Evolutionary conservation across 164 flowering plant genomes (phyloP), one percentile per base, ranked within the genome.

Genomic region (Macadamia tetraphylla): DNA sequence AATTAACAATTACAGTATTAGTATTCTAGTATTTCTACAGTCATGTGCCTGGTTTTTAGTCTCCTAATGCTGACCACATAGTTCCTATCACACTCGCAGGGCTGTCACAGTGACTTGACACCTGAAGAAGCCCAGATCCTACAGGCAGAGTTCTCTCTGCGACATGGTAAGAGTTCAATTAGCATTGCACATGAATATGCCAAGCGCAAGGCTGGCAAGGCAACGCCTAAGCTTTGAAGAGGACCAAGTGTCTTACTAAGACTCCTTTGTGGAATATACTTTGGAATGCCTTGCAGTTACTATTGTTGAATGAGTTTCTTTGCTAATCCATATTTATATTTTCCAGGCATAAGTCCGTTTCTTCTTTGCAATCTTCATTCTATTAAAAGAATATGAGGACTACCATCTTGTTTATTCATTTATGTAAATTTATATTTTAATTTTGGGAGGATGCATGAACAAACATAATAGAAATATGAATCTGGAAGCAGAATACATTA

Each of bases 121-220:
- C 17, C 11, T 9, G 81, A 81, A 70, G 94, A 93, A 73, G 79
- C 81, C 29, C 89, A 83, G 75, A 89, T 90, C 69, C 70, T 93
- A 65, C 86, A 84, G 8, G 97, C 98, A 11, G 98, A 93, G 75
- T 88, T 93, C 70, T 89, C 79, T 60, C 78, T 93, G 68, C 97
- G 97, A 32, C 98, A 93, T 67, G 88, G 83, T 75, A 77, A 74
- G 53, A 86, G 77, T 71, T 67, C 97, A 29, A 73, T 81, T 43
- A 82, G 86, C 73, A 85, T 91, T 62, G 98, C 83, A 9, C 74
- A 82, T 63, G 96, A 87, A 73, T 87, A 76, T 76, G 92, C 94
- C 2, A 86, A 74, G 77, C 84, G 90, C 53, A 90, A 81, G 80
- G 62, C 77, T 49, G 72, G 64, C 12, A 29, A 23, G 2, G 77